These are phyloP conservation scores for Leishmania amazonensis DNA, from an alignment of 208 protist species.

Conservation along the genomic window DNA sequence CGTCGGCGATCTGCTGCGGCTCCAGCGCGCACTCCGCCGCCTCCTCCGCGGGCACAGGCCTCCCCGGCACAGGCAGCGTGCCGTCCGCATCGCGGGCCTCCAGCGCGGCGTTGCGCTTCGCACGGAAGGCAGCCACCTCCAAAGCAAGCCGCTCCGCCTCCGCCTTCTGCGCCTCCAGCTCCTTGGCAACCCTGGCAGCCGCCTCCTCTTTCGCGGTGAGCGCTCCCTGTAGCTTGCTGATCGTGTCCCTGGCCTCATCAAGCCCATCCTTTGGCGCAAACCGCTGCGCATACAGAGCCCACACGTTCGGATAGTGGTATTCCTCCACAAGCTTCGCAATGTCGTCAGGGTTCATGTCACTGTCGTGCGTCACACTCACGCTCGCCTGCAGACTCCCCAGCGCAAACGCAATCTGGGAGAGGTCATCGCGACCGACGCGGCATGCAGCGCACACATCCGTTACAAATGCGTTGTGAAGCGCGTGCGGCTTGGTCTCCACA, in stretches of 20 bases:
- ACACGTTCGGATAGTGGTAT: neutral
- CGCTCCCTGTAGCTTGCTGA: neutral
- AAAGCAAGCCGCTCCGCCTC: constrained; percentile 1
- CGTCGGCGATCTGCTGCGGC: constrained; percentile 24
- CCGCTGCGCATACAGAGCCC: neutral
- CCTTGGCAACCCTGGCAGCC: neutral
- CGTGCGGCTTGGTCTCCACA: constrained; percentile 14
- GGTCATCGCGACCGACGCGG: constrained; percentile 39
- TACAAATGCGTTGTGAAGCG: constrained; percentile 40
- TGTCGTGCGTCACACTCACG: constrained; percentile 36
- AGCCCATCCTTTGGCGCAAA: neutral
- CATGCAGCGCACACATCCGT: constrained; percentile 38
- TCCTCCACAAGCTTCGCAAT: neutral
- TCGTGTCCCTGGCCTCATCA: neutral
- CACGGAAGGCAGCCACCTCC: constrained; percentile 13
- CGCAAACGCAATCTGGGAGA: constrained; percentile 32
- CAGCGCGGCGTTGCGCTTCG: constrained; percentile 38
- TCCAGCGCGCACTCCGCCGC: constrained; percentile 13
- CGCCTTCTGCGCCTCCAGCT: neutral
- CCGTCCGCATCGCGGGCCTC: constrained; percentile 30
- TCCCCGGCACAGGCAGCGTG: constrained; percentile 26
- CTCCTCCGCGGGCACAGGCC: constrained; percentile 10
- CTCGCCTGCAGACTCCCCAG: constrained; percentile 36
- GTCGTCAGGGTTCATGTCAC: constrained; percentile 1
- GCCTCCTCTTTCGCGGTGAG: constrained; percentile 16